Evolutionary conservation across 495 filamentous ascomycete genomes (phyloP), one percentile per base, ranked within the genome.

Genomic region (Hypoxylon fuscum): DNA sequence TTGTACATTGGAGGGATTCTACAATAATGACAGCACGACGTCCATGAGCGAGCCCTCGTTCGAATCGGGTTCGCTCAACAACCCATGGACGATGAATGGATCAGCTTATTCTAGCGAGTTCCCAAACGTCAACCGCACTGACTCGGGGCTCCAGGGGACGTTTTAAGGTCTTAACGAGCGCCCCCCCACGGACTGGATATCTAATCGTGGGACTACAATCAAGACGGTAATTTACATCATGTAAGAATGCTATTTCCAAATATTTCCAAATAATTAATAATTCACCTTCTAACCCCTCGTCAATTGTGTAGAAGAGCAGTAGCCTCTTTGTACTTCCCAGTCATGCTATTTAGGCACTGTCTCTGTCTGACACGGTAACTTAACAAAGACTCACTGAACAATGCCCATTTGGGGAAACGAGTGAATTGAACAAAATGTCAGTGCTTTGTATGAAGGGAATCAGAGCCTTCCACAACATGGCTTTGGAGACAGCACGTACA

Each of bases 31-130:
- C 2, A 58, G 60, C 17, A 53, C 47, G 10, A 49, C 31, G 17
- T 53, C 47, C 37, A 17, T 2, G n/a, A 38, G 47, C n/a, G 41
- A 66, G 8, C 56, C 46, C 18, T 56, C 46, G 3, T 47, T 57
- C 5, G 47, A 47, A 18, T 47, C 52, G 5, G 22, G 10, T 57
- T 45, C 14, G n/a, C 40, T 8, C 44, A 22, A n/a, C 50, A 42
- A 15, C 21, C 25, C 5, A 17, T 3, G 0, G 53, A 58, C 11
- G 60, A 64, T 14, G 60, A 57, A 12, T 64, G 60, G 60, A 51
- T 58, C 32, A 35, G 48, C 42, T 17, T 58, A 18, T 64, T 64
- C 7, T 46, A 57, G 15, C 60, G 48, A 9, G 53, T 58, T 47
- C 53, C 60, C 6, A 64, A 46, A 5, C 51, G 46, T 11, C 34